Percentiles rank a stretch among this genome's conserved stretches.
phyloP scores from a whole-genome alignment of 345 rosid genomes.

The Heritiera littoralis region DNA sequence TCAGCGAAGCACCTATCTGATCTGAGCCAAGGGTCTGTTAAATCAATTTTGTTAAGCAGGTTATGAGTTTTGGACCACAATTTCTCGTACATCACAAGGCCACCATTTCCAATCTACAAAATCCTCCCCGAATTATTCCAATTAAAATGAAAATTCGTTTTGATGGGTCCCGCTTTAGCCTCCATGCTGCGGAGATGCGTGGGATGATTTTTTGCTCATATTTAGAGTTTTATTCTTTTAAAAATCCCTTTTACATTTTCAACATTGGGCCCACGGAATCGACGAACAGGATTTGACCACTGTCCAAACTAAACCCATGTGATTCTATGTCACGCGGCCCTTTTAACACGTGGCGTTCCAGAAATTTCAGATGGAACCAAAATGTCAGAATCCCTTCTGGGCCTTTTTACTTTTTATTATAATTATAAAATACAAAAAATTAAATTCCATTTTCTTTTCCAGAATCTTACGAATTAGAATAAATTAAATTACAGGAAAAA shows the following conservation, averaged over 20 bases:
- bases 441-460: too few species aligned
- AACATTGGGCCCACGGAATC: constrained; percentile 1
- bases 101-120: too few species aligned
- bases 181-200: neutral
- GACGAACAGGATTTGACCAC: constrained; percentile 25
- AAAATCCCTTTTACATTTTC: neutral
- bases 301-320: constrained; percentile 3
- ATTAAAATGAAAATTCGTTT: neutral
- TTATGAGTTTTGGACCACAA: neutral
- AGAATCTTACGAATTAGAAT: too few species aligned
- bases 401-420: neutral
- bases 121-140: too few species aligned
- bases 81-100: too few species aligned
- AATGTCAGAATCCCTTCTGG: neutral
- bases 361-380: neutral
- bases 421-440: neutral
- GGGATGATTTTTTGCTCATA: neutral
- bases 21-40: too few species aligned
- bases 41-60: neutral
- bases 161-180: constrained; percentile 19
- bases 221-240: too few species aligned
- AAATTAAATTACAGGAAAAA: neutral
- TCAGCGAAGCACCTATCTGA: too few species aligned
- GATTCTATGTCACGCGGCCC: neutral
- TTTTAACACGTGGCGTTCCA: neutral